A percentile compares a stretch with the other conserved stretches of the same genome.
phyloP scores from a whole-genome alignment of 768 basidiomycete genomes.

The Phanerochaete carnosa region DNA sequence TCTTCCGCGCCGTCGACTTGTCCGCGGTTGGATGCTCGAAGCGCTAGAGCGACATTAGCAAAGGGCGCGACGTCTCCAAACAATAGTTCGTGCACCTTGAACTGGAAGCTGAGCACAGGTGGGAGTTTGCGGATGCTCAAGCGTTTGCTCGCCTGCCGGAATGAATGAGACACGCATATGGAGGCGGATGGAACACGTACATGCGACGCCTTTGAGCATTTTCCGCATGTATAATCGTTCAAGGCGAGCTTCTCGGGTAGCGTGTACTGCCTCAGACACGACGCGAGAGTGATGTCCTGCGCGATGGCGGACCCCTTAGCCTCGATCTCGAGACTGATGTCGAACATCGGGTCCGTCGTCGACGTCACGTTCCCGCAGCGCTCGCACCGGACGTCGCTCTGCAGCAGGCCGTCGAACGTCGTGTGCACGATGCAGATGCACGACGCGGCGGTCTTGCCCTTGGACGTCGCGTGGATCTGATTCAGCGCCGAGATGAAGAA shows the following conservation, averaged over 20 bases:
- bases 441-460: slow-evolving; percentile 69
- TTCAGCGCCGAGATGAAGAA: slow-evolving; percentile 83
- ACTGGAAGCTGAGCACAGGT: slow-evolving; percentile 88
- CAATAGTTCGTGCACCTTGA: slow-evolving; percentile 62
- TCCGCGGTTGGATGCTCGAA: slow-evolving; percentile 85
- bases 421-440: slow-evolving; percentile 92
- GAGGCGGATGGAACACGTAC: slow-evolving; percentile 33
- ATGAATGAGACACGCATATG: not conserved
- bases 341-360: slow-evolving; percentile 86
- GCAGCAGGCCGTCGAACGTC: slow-evolving; percentile 82
- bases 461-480: slow-evolving; percentile 78
- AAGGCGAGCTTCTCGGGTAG: slow-evolving; percentile 79
- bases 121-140: slow-evolving; percentile 84
- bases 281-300: slow-evolving; percentile 65
- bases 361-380: slow-evolving; percentile 76
- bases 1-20: slow-evolving; percentile 75
- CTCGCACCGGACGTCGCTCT: slow-evolving; percentile 88
- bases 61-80: not conserved
- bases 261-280: slow-evolving; percentile 77
- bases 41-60: slow-evolving; percentile 46
- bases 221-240: slow-evolving; percentile 81
- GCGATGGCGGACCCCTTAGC: slow-evolving; percentile 41
- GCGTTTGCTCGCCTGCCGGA: slow-evolving; percentile 76
- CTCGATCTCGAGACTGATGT: slow-evolving; percentile 83
- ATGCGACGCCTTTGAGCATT: slow-evolving; percentile 71